phyloP scores from a whole-genome alignment of 2,329 filamentous ascomycete species.

The Aaosphaeria pasadenensis region DNA sequence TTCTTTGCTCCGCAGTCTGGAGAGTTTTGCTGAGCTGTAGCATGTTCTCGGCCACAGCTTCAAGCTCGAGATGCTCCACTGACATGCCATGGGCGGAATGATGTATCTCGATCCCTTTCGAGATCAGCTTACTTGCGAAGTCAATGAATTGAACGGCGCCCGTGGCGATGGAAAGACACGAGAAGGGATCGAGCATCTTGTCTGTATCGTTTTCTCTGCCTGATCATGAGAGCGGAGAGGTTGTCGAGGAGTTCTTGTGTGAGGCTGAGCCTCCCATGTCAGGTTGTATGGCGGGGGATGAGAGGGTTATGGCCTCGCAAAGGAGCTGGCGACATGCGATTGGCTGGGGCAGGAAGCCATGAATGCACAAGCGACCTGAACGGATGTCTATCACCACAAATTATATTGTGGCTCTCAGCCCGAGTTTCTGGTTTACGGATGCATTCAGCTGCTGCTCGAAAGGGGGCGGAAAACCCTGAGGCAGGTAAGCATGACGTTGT shows the following conservation, averaged over 20 bases:
- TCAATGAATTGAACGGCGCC: background rate
- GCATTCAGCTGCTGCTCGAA: too few relatives aligned
- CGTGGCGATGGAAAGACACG: background rate
- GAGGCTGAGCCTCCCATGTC: background rate
- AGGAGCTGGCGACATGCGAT: background rate
- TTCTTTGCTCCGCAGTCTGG: background rate
- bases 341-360: background rate
- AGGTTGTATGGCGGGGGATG: background rate
- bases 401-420: too few relatives aligned
- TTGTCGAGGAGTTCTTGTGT: background rate
- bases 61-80: background rate
- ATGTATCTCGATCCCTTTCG: background rate
- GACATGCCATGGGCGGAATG: background rate
- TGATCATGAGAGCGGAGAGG: background rate
- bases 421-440: too few relatives aligned
- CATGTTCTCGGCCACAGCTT: background rate
- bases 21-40: background rate
- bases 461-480: too few relatives aligned
- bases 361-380: background rate
- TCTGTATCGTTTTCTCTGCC: background rate
- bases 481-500: too few relatives aligned
- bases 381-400: too few relatives aligned
- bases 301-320: background rate
- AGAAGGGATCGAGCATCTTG: background rate
- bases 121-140: background rate